Percentiles rank a stretch among this genome's conserved stretches.
Conservation (phyloP, 1,284 basidiomycete genomes). For the Entoloma clypeatum region DNA sequence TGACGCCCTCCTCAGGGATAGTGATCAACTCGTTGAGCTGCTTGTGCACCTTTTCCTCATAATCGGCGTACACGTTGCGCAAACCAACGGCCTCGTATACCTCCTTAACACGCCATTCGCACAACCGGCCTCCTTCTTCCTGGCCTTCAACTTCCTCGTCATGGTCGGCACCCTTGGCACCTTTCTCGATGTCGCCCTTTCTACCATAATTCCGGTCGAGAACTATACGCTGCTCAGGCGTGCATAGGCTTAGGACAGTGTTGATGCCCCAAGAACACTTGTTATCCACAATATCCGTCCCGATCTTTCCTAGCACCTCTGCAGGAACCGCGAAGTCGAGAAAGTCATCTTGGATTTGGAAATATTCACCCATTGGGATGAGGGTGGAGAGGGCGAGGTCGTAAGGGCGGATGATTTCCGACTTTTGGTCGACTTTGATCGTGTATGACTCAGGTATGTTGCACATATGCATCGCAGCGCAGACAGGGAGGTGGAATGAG, state of each 20-base stretch:
- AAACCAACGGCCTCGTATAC: slow-evolving; percentile 76
- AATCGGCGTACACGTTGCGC: slow-evolving; percentile 64
- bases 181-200: slow-evolving; percentile 52
- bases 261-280: slow-evolving; percentile 99
- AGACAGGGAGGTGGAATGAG: slow-evolving; percentile 98
- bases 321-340: slow-evolving; percentile 91
- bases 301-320: slow-evolving; percentile 94
- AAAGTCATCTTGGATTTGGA: slow-evolving; percentile 98
- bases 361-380: slow-evolving; percentile 94
- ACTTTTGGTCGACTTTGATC: slow-evolving; percentile 21
- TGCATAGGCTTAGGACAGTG: slow-evolving; percentile 68
- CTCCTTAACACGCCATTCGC: slow-evolving; percentile 61
- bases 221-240: slow-evolving; percentile 51
- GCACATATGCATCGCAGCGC: slow-evolving; percentile 84
- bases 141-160: slow-evolving; percentile 66
- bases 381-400: slow-evolving; percentile 81
- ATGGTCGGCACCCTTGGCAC: slow-evolving; percentile 55
- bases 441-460: slow-evolving; percentile 60
- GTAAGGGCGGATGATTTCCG: slow-evolving; percentile 54
- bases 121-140: slow-evolving; percentile 33
- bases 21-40: slow-evolving; percentile 64
- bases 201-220: slow-evolving; percentile 85
- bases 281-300: slow-evolving; percentile 98
- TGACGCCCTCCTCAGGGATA: slow-evolving; percentile 54
- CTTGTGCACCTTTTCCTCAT: slow-evolving; percentile 76